A percentile compares a stretch with the other conserved stretches of the same genome.
These are phyloP conservation scores for Aspergillus sp. DNA, from an alignment of 2,329 filamentous ascomycete genomes.

Conservation along the genomic window DNA sequence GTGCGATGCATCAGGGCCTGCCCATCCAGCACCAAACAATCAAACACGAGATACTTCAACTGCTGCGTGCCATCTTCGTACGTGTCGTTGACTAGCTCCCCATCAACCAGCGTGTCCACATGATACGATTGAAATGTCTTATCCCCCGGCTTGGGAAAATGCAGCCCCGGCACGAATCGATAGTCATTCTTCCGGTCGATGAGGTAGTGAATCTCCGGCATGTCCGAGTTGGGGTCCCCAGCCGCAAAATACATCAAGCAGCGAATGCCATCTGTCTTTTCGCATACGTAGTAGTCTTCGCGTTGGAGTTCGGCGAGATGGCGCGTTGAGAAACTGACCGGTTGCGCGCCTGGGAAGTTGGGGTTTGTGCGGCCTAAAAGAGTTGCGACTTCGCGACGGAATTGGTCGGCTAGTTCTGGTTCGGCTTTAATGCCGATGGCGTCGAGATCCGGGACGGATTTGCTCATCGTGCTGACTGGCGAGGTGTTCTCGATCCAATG, in stretches of 20 bases:
- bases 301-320: slow-evolving; percentile 75
- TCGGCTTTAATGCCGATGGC: slow-evolving; percentile 55
- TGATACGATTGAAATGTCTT: slow-evolving; percentile 59
- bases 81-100: slow-evolving; percentile 85
- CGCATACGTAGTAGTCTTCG: slow-evolving; percentile 92
- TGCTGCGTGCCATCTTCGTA: slow-evolving; percentile 58
- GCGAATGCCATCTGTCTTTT: slow-evolving; percentile 94
- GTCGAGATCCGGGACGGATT: slow-evolving; percentile 36
- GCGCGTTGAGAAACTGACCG: slow-evolving; percentile 76
- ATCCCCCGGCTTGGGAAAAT: slow-evolving; percentile 67
- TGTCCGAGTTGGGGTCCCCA: slow-evolving; percentile 45
- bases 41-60: slow-evolving; percentile 84
- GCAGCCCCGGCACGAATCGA: slow-evolving; percentile 71
- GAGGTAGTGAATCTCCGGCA: slow-evolving; percentile 71
- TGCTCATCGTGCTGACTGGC: slow-evolving; percentile 21
- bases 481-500: no score
- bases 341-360: slow-evolving; percentile 82
- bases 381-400: slow-evolving; percentile 65
- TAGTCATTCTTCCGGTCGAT: slow-evolving; percentile 98
- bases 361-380: slow-evolving; percentile 62
- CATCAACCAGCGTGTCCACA: slow-evolving; percentile 74
- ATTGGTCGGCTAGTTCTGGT: slow-evolving; percentile 49
- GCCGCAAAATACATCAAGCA: slow-evolving; percentile 84
- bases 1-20: slow-evolving; percentile 68
- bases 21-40: slow-evolving; percentile 75